These are phyloP conservation scores for Sporothrix phasma DNA, from an alignment of 2,329 filamentous ascomycete genomes.

Conservation along the genomic window DNA sequence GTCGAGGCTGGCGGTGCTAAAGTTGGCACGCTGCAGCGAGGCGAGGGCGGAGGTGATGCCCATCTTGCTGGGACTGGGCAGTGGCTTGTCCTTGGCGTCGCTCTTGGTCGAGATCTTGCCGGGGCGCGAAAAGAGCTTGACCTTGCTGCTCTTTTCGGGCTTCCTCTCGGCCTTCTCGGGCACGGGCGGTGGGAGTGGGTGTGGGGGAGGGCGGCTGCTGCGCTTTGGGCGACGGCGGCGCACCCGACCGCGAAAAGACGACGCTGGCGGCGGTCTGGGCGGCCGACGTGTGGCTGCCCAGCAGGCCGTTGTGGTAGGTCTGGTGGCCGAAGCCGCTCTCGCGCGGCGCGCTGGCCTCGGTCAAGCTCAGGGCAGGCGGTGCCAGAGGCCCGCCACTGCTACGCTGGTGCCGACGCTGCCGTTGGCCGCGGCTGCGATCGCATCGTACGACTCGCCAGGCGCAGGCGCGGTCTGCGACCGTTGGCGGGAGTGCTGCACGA, in stretches of 20 bases:
- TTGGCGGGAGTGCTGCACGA: slow-evolving; percentile 44
- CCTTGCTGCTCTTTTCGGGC: slow-evolving; percentile 66
- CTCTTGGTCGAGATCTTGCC: slow-evolving; percentile 65
- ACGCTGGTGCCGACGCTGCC: slow-evolving; percentile 29
- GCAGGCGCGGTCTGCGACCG: slow-evolving; percentile 65
- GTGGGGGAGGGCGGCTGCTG: slow-evolving; percentile 25
- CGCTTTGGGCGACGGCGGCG: slow-evolving; percentile 39
- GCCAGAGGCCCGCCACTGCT: slow-evolving; percentile 43
- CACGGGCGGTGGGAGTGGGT: slow-evolving; percentile 30
- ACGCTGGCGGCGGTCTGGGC: slow-evolving; percentile 64
- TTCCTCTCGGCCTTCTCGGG: slow-evolving; percentile 56
- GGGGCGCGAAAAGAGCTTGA: slow-evolving; percentile 71
- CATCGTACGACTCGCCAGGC: slow-evolving; percentile 36
- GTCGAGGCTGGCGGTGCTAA: slow-evolving; percentile 64
- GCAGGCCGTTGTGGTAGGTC: slow-evolving; percentile 50
- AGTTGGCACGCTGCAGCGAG: slow-evolving; percentile 55
- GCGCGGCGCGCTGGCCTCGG: slow-evolving; percentile 52
- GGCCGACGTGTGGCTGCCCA: slow-evolving; percentile 51
- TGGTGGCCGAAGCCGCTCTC: slow-evolving; percentile 43
- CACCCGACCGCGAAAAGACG: slow-evolving; percentile 57
- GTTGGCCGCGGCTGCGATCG: slow-evolving; percentile 17
- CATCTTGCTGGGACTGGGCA: slow-evolving; percentile 65
- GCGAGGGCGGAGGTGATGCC: slow-evolving; percentile 57
- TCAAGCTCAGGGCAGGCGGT: slow-evolving; percentile 54
- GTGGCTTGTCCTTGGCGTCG: slow-evolving; percentile 53